These are phyloP conservation scores for Bruguiera gymnorhiza DNA, from an alignment of 345 rosid species.

Conservation along the genomic window DNA sequence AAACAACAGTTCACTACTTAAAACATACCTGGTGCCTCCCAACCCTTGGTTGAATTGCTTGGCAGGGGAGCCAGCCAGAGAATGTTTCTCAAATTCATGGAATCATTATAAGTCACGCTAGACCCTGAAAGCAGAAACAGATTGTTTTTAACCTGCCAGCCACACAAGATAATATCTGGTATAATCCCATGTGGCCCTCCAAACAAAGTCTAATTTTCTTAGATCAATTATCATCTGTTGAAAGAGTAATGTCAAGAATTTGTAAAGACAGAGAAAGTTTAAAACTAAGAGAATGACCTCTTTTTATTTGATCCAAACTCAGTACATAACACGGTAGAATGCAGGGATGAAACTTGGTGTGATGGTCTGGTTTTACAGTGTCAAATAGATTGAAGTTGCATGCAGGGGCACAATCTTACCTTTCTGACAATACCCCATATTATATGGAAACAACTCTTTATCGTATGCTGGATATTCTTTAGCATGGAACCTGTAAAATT, in stretches of 20 bases:
- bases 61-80: slow-evolving; percentile 96
- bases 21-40: slow-evolving; percentile 75
- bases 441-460: slow-evolving; percentile 56
- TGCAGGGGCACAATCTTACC: slow-evolving; percentile 33
- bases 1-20: not conserved
- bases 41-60: slow-evolving; percentile 41
- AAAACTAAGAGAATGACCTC: too few species aligned
- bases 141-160: not conserved
- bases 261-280: not conserved
- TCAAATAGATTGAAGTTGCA: not conserved
- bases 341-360: not conserved
- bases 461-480: slow-evolving; percentile 85
- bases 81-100: slow-evolving; percentile 85
- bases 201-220: not conserved
- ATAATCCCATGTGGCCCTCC: not conserved
- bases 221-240: not conserved
- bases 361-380: not conserved
- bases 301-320: not conserved
- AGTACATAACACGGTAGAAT: not conserved
- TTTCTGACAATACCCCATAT: slow-evolving; percentile 86
- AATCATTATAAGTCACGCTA: slow-evolving; percentile 54
- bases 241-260: not conserved
- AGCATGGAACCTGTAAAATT: slow-evolving; percentile 73
- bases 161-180: not conserved
- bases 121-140: slow-evolving; percentile 47